Evolutionary conservation across 257 asterid species (phyloP).

Genomic region (Cruciata laevipes): DNA sequence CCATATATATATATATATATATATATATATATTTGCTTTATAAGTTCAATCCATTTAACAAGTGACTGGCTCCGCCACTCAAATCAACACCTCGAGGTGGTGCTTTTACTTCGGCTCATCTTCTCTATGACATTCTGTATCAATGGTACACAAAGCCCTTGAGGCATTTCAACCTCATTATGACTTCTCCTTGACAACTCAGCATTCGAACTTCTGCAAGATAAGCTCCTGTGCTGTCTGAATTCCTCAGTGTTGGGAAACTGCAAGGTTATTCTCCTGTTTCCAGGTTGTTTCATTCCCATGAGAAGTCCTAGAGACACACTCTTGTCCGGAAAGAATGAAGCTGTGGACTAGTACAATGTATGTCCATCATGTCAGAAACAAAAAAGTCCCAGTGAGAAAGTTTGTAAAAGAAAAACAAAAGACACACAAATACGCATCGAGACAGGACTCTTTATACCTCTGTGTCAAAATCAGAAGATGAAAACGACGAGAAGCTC

Average conservation of each 20-base stretch:
- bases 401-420: not conserved
- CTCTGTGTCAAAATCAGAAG: slow-evolving; percentile 60
- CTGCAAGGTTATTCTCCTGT: slow-evolving; percentile 24
- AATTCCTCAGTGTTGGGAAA: slow-evolving; percentile 4
- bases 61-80: not conserved
- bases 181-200: slow-evolving; percentile 13
- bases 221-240: slow-evolving; percentile 13
- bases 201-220: slow-evolving; percentile 11
- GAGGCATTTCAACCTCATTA: slow-evolving; percentile 19
- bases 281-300: slow-evolving; percentile 36
- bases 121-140: slow-evolving; percentile 34
- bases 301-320: slow-evolving; percentile 58
- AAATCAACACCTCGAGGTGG: slow-evolving; percentile 19
- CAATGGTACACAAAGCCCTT: slow-evolving; percentile 36
- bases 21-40: not conserved
- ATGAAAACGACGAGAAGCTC: slow-evolving; percentile 51
- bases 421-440: not conserved
- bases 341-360: slow-evolving; percentile 48
- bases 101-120: slow-evolving; percentile 26
- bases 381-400: not conserved
- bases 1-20: too few species aligned
- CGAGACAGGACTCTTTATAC: slow-evolving; percentile 15
- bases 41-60: not conserved
- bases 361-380: not conserved
- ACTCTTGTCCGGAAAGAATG: slow-evolving; percentile 59